A percentile compares a stretch with the other conserved stretches of the same genome.
Evolutionary conservation across 805 yeast genomes (phyloP).

Genomic region (Cyberlindnera petersonii): DNA sequence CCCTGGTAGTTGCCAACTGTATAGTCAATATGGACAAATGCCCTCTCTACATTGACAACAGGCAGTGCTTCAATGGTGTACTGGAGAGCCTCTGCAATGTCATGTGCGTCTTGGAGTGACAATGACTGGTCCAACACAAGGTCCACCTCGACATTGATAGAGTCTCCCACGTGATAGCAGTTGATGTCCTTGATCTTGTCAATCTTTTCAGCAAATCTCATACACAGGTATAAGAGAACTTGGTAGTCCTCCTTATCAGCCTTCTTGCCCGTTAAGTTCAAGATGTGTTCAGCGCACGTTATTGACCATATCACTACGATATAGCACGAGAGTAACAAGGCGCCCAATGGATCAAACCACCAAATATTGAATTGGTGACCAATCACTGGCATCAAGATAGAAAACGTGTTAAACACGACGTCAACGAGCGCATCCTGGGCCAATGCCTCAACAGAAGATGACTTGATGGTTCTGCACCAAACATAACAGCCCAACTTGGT

Average conservation of each 20-base stretch:
- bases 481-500: slow-evolving; percentile 58
- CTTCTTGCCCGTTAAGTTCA: slow-evolving; percentile 69
- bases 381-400: slow-evolving; percentile 63
- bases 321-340: slow-evolving; percentile 56
- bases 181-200: slow-evolving; percentile 59
- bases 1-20: slow-evolving; percentile 37
- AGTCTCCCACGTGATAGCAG: slow-evolving; percentile 77
- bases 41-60: slow-evolving; percentile 69
- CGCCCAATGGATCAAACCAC: slow-evolving; percentile 79
- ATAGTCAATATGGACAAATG: slow-evolving; percentile 77
- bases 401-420: slow-evolving; percentile 65
- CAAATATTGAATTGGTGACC: slow-evolving; percentile 52
- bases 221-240: slow-evolving; percentile 61
- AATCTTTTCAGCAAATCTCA: slow-evolving; percentile 66
- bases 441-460: slow-evolving; percentile 70
- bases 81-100: slow-evolving; percentile 76
- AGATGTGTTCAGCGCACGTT: slow-evolving; percentile 68
- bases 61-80: slow-evolving; percentile 77
- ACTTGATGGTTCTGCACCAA: slow-evolving; percentile 57
- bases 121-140: slow-evolving; percentile 51
- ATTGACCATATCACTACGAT: slow-evolving; percentile 60
- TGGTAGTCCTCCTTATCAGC: slow-evolving; percentile 61
- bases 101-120: slow-evolving; percentile 65
- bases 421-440: slow-evolving; percentile 84
- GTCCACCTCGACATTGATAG: slow-evolving; percentile 73